Conservation (phyloP, 1,284 basidiomycete species). For the Leccinum huronense region DNA sequence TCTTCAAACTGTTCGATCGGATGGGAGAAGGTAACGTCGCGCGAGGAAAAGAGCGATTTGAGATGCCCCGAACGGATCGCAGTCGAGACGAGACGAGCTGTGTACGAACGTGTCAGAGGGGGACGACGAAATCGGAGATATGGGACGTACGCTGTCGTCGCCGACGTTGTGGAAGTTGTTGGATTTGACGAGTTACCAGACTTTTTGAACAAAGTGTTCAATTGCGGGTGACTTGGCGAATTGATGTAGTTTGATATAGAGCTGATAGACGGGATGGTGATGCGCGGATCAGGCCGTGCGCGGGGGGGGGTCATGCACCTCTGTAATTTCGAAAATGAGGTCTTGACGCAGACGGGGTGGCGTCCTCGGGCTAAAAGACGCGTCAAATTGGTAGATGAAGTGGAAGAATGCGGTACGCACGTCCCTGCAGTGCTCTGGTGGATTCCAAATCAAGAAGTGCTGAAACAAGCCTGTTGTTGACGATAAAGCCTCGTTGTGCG, state of each 20-base stretch:
- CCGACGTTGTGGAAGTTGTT: conserved; percentile 68
- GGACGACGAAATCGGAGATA: background rate
- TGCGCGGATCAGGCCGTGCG: background rate
- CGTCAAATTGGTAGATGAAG: conserved; percentile 15
- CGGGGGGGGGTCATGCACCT: conserved; percentile 42
- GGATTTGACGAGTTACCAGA: conserved; percentile 86
- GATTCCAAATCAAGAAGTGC: conserved; percentile 78
- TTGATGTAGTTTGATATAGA: conserved; percentile 90
- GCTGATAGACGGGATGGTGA: conserved; percentile 41
- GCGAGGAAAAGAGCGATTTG: conserved; percentile 66
- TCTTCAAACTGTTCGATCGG: conserved; percentile 97
- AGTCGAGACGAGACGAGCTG: conserved; percentile 89
- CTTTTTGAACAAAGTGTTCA: conserved; percentile 82
- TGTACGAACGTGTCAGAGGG: background rate
- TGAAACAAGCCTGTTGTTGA: conserved; percentile 71
- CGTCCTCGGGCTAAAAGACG: conserved; percentile 70
- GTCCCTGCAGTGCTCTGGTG: conserved; percentile 65
- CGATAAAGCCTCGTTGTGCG: conserved; percentile 79
- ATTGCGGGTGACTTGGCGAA: conserved; percentile 71
- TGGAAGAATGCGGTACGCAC: conserved; percentile 44
- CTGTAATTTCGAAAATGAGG: conserved; percentile 89
- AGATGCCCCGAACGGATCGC: conserved; percentile 87
- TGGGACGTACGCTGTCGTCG: conserved; percentile 71
- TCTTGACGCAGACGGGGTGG: conserved; percentile 85
- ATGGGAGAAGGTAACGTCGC: conserved; percentile 73